Evolutionary conservation across 768 basidiomycete genomes (phyloP), one percentile per base, ranked within the genome.

Genomic region (Kwoniella europaea): DNA sequence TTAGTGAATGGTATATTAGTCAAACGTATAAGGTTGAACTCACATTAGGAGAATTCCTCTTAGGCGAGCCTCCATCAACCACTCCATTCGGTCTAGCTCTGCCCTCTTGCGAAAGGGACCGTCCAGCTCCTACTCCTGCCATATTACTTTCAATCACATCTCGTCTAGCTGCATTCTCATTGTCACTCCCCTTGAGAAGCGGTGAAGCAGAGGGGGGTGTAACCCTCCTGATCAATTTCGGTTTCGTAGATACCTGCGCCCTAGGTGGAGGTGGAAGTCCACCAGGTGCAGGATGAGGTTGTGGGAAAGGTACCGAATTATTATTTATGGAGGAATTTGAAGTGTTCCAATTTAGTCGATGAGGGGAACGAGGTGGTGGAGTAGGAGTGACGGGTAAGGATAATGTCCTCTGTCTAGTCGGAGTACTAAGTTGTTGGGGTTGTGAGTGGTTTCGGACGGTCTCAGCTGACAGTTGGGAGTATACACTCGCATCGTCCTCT

Each of bases 51-150:
- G 63, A 41, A 18, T 27, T n/a, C 10, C 22, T 43, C 10, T 24
- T n/a, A 42, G 41, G 18, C 43, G 27, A 24, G 3, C 20, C 50
- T 41, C 46, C 27, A 44, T 44, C 24, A 44, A 12, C 46, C 35
- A 42, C 44, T n/a, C 43, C 15, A 55, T 2, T 13, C 15, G 53
- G 7, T 24, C 44, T 53, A 16, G 24, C 20, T 50, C 18, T 29
- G 13, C 20, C 35, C 43, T 53, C 20, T 27, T 44, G 56, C 4
- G 46, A 44, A 10, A 61, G 63, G 22, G 35, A 41, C 50, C 50
- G 46, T n/a, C 69, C 64, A 42, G 58, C 64, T 29, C 69, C 69
- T 20, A 71, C 35, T 10, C 69, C 69, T n/a, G 69, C 69, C 57
- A 65, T 65, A 43, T 63, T 63, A 60, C 15, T 22, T 42, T 46